Conservation (phyloP, 495 filamentous ascomycete genomes). For the Apodospora peruviana region DNA sequence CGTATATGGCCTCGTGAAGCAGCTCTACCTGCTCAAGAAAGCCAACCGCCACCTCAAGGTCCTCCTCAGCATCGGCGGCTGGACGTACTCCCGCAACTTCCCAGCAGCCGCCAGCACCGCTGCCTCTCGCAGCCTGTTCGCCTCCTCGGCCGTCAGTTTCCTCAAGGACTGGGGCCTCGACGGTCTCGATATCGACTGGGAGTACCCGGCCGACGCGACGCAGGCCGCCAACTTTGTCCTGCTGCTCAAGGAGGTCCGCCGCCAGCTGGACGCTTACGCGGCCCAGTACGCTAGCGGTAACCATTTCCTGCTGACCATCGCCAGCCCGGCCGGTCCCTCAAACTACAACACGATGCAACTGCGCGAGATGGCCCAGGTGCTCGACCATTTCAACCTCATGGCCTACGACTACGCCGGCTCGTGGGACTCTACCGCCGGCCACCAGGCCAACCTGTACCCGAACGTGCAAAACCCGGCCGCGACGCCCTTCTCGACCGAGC, state of each 20-base stretch:
- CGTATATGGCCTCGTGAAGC: conserved; percentile 79
- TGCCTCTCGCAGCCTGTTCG: conserved; percentile 55
- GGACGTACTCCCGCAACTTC: conserved; percentile 82
- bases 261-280: conserved; percentile 61
- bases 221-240: conserved; percentile 69
- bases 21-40: conserved; percentile 82
- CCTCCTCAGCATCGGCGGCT: conserved; percentile 83
- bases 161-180: conserved; percentile 56
- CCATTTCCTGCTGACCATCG: conserved; percentile 73
- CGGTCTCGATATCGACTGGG: conserved; percentile 46
- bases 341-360: conserved; percentile 68
- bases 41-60: conserved; percentile 79
- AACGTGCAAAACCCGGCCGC: conserved; percentile 38
- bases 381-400: conserved; percentile 90
- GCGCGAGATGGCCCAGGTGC: conserved; percentile 54
- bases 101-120: conserved; percentile 57
- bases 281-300: conserved; percentile 38
- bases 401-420: conserved; percentile 67
- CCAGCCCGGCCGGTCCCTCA: conserved; percentile 50
- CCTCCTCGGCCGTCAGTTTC: conserved; percentile 55
- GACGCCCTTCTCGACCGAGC: conserved; percentile 66
- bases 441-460: conserved; percentile 71
- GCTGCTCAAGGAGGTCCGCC: conserved; percentile 60
- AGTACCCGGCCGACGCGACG: conserved; percentile 48
- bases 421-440: conserved; percentile 61